phyloP scores from a whole-genome alignment of 257 asterid genomes.

The Orobanche coerulescens region DNA sequence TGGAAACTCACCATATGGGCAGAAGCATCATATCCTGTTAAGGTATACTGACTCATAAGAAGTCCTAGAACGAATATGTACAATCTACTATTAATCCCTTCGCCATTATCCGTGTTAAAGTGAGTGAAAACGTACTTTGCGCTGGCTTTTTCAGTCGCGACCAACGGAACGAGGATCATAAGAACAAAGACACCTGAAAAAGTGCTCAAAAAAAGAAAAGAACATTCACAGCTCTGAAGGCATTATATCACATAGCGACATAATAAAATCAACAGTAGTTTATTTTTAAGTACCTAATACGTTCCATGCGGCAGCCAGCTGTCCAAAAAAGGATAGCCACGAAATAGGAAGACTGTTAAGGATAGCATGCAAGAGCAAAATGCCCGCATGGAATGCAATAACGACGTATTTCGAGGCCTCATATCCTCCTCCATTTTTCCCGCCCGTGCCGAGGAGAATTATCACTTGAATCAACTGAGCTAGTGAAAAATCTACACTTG shows the following conservation, averaged over 20 bases:
- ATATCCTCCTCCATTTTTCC: constrained; percentile 83
- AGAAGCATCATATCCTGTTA: constrained; percentile 91
- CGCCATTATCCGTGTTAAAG: constrained; percentile 71
- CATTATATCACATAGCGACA: neutral
- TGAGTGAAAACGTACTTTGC: constrained; percentile 74
- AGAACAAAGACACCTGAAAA: constrained; percentile 83
- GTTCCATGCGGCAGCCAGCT: constrained; percentile 94
- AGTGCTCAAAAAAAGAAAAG: neutral
- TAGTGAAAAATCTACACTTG: constrained; percentile 79
- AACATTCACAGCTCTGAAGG: neutral
- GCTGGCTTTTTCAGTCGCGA: constrained; percentile 75
- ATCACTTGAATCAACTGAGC: constrained; percentile 93
- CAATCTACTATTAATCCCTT: constrained; percentile 49
- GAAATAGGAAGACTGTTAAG: constrained; percentile 87
- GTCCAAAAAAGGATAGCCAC: constrained; percentile 69
- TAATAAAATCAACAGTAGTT: neutral
- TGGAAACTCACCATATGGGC: constrained; percentile 85
- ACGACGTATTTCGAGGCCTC: constrained; percentile 74
- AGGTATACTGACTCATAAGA: constrained; percentile 91
- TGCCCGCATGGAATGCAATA: constrained; percentile 67
- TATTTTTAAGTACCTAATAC: constrained; percentile 54
- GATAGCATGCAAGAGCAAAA: constrained; percentile 61
- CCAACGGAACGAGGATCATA: constrained; percentile 74
- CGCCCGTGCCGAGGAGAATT: constrained; percentile 87
- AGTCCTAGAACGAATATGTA: constrained; percentile 85